These are phyloP conservation scores for Retiboletus flavoniger DNA, from an alignment of 1,284 basidiomycete genomes.

Conservation along the genomic window DNA sequence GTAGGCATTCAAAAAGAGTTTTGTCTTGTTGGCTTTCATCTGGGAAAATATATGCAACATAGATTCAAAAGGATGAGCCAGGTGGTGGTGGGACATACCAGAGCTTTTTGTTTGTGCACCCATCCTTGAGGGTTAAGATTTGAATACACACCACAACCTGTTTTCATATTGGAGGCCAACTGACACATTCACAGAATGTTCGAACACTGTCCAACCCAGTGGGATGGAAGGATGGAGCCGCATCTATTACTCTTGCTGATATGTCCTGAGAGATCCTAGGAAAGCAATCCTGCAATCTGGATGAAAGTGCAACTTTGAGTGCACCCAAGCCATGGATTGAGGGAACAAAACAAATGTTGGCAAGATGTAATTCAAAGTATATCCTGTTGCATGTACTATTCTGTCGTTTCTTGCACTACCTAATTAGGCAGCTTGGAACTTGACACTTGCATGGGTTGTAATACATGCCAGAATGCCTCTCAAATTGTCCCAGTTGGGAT, in stretches of 20 bases:
- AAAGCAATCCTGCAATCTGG: slow-evolving; percentile 17
- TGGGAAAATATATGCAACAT: too few relatives aligned
- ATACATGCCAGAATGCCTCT: too few relatives aligned
- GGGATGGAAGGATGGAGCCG: slow-evolving; percentile 20
- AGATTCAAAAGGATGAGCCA: too few relatives aligned
- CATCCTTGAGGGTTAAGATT: too few relatives aligned
- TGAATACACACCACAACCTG: slow-evolving; percentile 40
- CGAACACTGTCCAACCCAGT: slow-evolving; percentile 21
- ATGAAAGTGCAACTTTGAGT: slow-evolving; percentile 21
- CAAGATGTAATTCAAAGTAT: slow-evolving; percentile 28
- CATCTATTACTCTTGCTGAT: slow-evolving; percentile 1
- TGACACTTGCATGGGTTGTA: too few relatives aligned
- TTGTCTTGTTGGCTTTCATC: too few relatives aligned
- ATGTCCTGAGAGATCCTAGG: slow-evolving; percentile 24
- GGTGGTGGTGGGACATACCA: too few relatives aligned
- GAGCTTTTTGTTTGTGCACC: too few relatives aligned
- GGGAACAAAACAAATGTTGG: slow-evolving; percentile 19
- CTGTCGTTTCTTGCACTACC: slow-evolving; percentile 1
- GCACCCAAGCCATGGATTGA: slow-evolving; percentile 14
- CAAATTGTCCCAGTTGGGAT: too few relatives aligned
- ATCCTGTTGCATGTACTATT: background rate
- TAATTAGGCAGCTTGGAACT: background rate
- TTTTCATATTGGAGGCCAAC: slow-evolving; percentile 36
- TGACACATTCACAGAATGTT: slow-evolving; percentile 39
- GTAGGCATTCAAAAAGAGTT: too few relatives aligned